Evolutionary conservation across 2,329 filamentous ascomycete species (phyloP), one percentile per base, ranked within the genome.

Genomic region (Curvularia verruculosa): DNA sequence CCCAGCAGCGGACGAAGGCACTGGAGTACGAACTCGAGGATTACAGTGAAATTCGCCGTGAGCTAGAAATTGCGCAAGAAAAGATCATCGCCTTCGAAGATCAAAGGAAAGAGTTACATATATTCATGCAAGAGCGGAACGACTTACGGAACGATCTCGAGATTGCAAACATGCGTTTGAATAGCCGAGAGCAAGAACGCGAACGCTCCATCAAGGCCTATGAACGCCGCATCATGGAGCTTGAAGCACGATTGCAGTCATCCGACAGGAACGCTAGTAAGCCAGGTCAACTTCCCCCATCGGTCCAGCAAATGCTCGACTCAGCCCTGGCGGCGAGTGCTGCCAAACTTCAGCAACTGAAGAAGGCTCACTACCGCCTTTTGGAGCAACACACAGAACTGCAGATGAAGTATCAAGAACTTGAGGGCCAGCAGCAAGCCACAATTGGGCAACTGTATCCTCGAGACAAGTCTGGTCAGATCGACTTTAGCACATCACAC

Each of bases 11-110:
- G 19, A 81, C 90, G 59, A 82, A 85, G 31, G 72, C 74, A 4
- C 64, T 75, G 2, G 84, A 87, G 45, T 84, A 85, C 52, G 87
- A 91, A 67, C 84, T 85, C 40, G 83, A 83, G 43, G 87, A 91
- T 65, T 78, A 83, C 31, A 84, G 87, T 57, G 68, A 64, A 28
- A 46, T 74, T 29, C 65, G 63, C 18, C 63, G 65, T 34, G 71
- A 76, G 43, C 68, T 75, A n/a, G 70, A 73, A 26, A 58, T 60
- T 23, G 65, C 69, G 1, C 69, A 76, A 47, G 70, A 76, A 13
- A 75, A 73, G 60, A 66, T 75, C 3, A 49, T 68, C 29, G 55
- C 64, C 8, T 69, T 66, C 26, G 69, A 75, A 53, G 68, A 70
- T 23, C 70, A 73, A 51, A 64, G 56, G 31, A 72, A 71, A 56